These are phyloP conservation scores for Lentinula raphanica DNA, from an alignment of 768 basidiomycete genomes.

Conservation along the genomic window DNA sequence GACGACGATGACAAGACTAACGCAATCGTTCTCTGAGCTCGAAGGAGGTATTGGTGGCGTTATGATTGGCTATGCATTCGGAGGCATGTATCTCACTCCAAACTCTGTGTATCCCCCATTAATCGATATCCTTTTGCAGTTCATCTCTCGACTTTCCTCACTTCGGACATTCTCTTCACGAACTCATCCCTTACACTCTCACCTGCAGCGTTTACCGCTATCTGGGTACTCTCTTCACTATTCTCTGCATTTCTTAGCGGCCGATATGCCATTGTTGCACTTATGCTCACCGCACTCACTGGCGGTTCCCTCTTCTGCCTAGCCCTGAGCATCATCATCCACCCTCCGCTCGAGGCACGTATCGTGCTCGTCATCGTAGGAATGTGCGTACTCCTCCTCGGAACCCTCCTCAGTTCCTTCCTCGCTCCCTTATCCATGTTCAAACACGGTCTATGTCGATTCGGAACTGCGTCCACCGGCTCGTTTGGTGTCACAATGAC, in stretches of 20 bases:
- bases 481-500: constrained; percentile 51
- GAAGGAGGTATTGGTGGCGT: constrained; percentile 62
- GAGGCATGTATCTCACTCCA: constrained; percentile 35
- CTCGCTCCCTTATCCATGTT: constrained; percentile 31
- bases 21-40: too few species aligned
- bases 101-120: neutral
- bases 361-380: constrained; percentile 36
- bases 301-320: constrained; percentile 49
- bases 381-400: constrained; percentile 30
- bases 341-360: constrained; percentile 47
- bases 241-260: constrained; percentile 45
- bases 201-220: constrained; percentile 48
- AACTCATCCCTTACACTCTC: constrained; percentile 41
- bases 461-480: constrained; percentile 48
- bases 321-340: constrained; percentile 48
- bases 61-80: constrained; percentile 52
- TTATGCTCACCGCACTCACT: constrained; percentile 41
- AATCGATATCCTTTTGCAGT: constrained; percentile 30
- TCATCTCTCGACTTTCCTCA: constrained; percentile 55
- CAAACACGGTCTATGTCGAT: constrained; percentile 44
- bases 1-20: too few species aligned
- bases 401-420: constrained; percentile 29
- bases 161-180: constrained; percentile 50
- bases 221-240: constrained; percentile 54
- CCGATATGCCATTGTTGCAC: constrained; percentile 48